Conservation (phyloP, 331 rosid genomes). For the Quercus lobata region DNA sequence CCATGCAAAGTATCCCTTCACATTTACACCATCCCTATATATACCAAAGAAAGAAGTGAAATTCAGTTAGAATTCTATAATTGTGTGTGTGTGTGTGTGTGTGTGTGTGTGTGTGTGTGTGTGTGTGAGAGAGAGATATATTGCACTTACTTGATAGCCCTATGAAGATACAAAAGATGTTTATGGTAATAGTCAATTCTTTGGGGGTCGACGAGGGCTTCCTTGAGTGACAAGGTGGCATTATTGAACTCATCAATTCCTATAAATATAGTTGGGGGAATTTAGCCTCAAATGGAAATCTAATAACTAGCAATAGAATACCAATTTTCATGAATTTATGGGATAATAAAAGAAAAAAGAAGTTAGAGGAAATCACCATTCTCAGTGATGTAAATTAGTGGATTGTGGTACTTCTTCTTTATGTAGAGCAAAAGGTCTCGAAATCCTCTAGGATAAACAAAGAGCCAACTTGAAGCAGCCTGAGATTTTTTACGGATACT, state of each 20-base stretch:
- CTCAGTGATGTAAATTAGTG: slow-evolving; percentile 35
- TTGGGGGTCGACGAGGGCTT: slow-evolving; percentile 25
- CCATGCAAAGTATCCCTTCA: neutral
- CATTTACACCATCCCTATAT: neutral
- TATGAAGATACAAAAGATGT: slow-evolving; percentile 29
- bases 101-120: too few species aligned
- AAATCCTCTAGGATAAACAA: slow-evolving; percentile 25
- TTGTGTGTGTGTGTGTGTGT: too few species aligned
- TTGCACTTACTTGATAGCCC: slow-evolving; percentile 32
- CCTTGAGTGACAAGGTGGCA: slow-evolving; percentile 25
- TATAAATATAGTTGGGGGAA: slow-evolving; percentile 3
- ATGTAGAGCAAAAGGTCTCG: too few species aligned
- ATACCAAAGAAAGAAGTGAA: neutral
- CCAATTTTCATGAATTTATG: neutral
- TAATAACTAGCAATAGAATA: neutral
- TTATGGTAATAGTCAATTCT: slow-evolving; percentile 30
- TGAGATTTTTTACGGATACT: neutral
- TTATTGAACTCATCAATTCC: slow-evolving; percentile 47
- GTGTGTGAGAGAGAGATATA: too few species aligned
- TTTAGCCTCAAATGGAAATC: neutral
- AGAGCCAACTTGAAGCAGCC: slow-evolving; percentile 52
- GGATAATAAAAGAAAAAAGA: neutral
- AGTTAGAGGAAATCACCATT: slow-evolving; percentile 36
- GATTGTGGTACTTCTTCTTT: too few species aligned
- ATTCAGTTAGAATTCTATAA: too few species aligned